A percentile compares a stretch with the other conserved stretches of the same genome.
These are phyloP conservation scores for Ottelia alismoides DNA, from an alignment of 106 monocot species.

Conservation along the genomic window DNA sequence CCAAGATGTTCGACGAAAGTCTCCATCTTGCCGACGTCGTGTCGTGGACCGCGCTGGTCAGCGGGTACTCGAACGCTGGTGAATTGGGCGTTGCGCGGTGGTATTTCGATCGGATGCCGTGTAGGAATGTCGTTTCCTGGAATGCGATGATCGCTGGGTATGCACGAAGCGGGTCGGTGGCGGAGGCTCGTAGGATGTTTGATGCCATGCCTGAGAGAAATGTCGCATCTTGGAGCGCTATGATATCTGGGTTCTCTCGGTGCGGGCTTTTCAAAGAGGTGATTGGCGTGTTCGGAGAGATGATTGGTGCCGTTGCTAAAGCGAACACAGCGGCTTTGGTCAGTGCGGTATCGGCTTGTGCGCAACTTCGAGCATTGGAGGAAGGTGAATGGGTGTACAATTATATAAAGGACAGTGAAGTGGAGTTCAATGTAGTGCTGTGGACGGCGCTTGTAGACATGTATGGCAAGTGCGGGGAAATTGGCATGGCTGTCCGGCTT, in stretches of 20 bases:
- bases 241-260: slow-evolving; percentile 29
- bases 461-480: slow-evolving; percentile 53
- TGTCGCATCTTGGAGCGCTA: slow-evolving; percentile 25
- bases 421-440: slow-evolving; percentile 19
- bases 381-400: slow-evolving; percentile 32
- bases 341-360: slow-evolving; percentile 32
- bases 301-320: slow-evolving; percentile 13
- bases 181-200: slow-evolving; percentile 15
- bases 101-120: slow-evolving; percentile 21
- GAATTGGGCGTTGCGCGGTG: slow-evolving; percentile 1
- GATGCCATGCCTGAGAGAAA: slow-evolving; percentile 16
- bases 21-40: too few species aligned
- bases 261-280: slow-evolving; percentile 20
- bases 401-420: slow-evolving; percentile 20
- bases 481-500: slow-evolving; percentile 16
- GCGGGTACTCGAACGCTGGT: slow-evolving; percentile 17
- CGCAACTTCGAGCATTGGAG: slow-evolving; percentile 23
- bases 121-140: slow-evolving; percentile 21
- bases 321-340: slow-evolving; percentile 34
- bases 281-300: slow-evolving; percentile 24
- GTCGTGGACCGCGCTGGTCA: slow-evolving; percentile 25
- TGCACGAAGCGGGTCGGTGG: slow-evolving; percentile 9
- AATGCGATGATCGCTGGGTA: slow-evolving; percentile 25
- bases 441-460: slow-evolving; percentile 42
- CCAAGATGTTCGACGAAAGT: too few species aligned